These are phyloP conservation scores for Pyrenula aspistea DNA, from an alignment of 495 filamentous ascomycete genomes.

Conservation along the genomic window DNA sequence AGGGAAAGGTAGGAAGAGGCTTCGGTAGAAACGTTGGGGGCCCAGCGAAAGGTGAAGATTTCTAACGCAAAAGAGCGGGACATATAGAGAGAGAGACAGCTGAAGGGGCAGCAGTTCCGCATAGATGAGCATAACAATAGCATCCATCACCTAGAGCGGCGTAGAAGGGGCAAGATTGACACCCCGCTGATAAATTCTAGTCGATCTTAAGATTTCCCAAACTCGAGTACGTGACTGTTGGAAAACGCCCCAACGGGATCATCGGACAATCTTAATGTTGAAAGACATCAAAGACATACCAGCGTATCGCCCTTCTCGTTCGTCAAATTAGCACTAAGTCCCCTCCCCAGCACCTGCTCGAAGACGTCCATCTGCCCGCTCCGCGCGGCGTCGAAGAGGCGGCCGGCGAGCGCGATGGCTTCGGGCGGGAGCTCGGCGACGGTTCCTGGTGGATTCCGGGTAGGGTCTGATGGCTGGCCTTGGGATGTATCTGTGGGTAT, in stretches of 20 bases:
- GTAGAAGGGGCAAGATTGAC: too few species aligned
- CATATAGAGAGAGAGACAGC: too few species aligned
- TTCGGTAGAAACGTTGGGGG: background rate
- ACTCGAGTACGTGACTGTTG: too few species aligned
- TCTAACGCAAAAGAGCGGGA: too few species aligned
- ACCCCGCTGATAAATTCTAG: too few species aligned
- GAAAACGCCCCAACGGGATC: too few species aligned
- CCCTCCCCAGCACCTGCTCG: conserved; percentile 34
- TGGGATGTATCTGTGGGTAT: background rate
- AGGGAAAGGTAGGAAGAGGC: background rate
- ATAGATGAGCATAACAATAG: too few species aligned
- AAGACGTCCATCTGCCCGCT: conserved; percentile 32
- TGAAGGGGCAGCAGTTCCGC: too few species aligned
- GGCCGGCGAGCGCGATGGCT: conserved; percentile 34
- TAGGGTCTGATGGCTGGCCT: background rate
- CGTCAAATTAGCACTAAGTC: conserved; percentile 39
- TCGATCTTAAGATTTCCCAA: too few species aligned
- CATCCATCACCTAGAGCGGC: too few species aligned
- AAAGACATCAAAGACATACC: conserved; percentile 16
- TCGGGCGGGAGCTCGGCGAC: conserved; percentile 26
- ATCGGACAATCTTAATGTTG: too few species aligned
- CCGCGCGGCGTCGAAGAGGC: conserved; percentile 41
- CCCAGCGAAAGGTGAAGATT: too few species aligned
- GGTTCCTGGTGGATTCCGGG: background rate
- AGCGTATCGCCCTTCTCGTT: conserved; percentile 45